Evolutionary conservation across 202 grass and related monocot genomes (phyloP).

Genomic region (Thinopyrum obtusiflorum): DNA sequence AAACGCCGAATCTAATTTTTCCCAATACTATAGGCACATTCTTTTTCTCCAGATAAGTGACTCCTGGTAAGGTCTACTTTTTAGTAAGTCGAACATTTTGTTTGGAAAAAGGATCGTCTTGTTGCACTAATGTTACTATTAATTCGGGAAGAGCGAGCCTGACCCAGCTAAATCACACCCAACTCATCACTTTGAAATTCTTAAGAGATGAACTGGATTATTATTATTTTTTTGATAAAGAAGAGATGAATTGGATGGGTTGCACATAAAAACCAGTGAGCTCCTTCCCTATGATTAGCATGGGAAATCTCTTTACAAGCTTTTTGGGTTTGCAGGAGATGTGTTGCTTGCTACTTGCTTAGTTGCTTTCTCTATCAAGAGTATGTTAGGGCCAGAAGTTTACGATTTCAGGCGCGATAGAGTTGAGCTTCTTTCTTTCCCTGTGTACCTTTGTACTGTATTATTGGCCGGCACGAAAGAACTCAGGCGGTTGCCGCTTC

Average conservation of each 20-base stretch:
- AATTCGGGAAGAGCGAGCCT: neutral
- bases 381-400: too few relatives aligned
- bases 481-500: too few relatives aligned
- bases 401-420: too few relatives aligned
- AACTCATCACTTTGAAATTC: neutral
- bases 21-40: neutral
- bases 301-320: neutral
- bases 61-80: neutral
- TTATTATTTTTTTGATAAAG: too few relatives aligned
- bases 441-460: too few relatives aligned
- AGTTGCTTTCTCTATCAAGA: too few relatives aligned
- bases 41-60: neutral
- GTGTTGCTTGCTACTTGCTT: too few relatives aligned
- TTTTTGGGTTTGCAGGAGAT: constrained; percentile 4
- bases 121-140: neutral
- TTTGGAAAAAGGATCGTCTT: neutral
- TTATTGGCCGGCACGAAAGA: too few relatives aligned
- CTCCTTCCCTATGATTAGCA: neutral
- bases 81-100: neutral
- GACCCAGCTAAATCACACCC: neutral
- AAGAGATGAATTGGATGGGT: neutral
- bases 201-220: neutral
- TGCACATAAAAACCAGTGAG: neutral
- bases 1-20: neutral
- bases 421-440: too few relatives aligned